Evolutionary conservation across 371 early-diverging fungal species (phyloP).

Genomic region (Lichtheimia hyalospora): DNA sequence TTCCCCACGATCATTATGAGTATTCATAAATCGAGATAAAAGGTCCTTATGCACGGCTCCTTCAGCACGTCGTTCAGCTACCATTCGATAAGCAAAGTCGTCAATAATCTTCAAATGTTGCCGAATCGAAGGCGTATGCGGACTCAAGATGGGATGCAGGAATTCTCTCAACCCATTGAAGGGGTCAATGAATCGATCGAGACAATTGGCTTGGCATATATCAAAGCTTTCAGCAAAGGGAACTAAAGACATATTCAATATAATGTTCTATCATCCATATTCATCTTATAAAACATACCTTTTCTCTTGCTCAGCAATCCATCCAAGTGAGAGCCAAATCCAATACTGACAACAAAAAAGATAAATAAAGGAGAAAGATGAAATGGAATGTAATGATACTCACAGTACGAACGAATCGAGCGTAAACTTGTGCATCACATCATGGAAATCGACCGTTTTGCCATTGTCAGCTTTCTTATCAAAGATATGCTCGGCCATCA

Average conservation of each 20-base stretch:
- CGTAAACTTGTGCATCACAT: conserved; percentile 45
- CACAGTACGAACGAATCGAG: conserved; percentile 55
- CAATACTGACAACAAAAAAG: conserved; percentile 24
- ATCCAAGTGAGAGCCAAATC: conserved; percentile 45
- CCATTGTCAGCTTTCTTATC: conserved; percentile 30
- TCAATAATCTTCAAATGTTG: conserved; percentile 44
- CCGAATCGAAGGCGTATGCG: conserved; percentile 24
- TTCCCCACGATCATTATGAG: conserved; percentile 53
- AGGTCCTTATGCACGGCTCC: conserved; percentile 49
- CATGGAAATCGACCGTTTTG: conserved; percentile 35
- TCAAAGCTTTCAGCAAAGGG: conserved; percentile 65
- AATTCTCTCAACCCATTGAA: conserved; percentile 25
- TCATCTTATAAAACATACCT: no score
- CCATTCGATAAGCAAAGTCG: conserved; percentile 44
- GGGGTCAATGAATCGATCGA: conserved; percentile 46
- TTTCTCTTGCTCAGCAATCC: conserved; percentile 24
- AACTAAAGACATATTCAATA: background rate
- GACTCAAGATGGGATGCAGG: conserved; percentile 12
- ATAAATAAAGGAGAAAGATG: background rate
- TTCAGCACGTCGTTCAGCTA: conserved; percentile 33
- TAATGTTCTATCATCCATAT: no score
- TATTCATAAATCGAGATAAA: conserved; percentile 60
- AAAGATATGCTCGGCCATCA: conserved; percentile 26
- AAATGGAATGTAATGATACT: background rate
- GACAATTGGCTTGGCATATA: conserved; percentile 34